These are phyloP conservation scores for Vigna hirtella DNA, from an alignment of 306 rosid species.

Conservation along the genomic window DNA sequence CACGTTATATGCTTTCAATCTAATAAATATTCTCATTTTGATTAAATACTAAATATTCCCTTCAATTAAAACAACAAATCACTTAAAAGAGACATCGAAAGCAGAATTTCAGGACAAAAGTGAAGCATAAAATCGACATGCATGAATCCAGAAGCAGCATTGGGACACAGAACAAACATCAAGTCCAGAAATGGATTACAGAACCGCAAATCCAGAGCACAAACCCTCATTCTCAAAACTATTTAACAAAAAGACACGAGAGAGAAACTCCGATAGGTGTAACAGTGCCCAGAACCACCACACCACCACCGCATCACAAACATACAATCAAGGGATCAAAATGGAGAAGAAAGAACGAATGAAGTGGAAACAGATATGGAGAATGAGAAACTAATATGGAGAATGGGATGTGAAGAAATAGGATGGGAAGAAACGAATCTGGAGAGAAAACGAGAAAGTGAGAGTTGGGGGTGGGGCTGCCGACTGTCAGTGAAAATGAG, in stretches of 20 bases:
- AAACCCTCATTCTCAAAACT: constrained; percentile 20
- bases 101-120: constrained; percentile 12
- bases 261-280: constrained; percentile 35
- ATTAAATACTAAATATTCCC: constrained; percentile 3
- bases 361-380: too few relatives aligned
- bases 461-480: too few relatives aligned
- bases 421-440: too few relatives aligned
- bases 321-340: too few relatives aligned
- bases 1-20: neutral
- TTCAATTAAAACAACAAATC: constrained; percentile 1
- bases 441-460: too few relatives aligned
- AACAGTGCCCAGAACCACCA: constrained; percentile 40
- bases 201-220: constrained; percentile 27
- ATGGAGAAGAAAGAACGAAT: too few relatives aligned
- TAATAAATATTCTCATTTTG: neutral
- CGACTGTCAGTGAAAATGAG: too few relatives aligned
- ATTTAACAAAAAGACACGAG: constrained; percentile 29
- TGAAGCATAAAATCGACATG: constrained; percentile 49
- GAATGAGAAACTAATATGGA: too few relatives aligned
- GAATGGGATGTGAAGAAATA: too few relatives aligned
- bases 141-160: constrained; percentile 44
- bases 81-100: constrained; percentile 5
- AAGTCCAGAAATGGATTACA: constrained; percentile 36
- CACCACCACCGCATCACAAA: too few relatives aligned
- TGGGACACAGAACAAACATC: constrained; percentile 25